Conservation (phyloP, 345 rosid species). For the Camelina neglecta region DNA sequence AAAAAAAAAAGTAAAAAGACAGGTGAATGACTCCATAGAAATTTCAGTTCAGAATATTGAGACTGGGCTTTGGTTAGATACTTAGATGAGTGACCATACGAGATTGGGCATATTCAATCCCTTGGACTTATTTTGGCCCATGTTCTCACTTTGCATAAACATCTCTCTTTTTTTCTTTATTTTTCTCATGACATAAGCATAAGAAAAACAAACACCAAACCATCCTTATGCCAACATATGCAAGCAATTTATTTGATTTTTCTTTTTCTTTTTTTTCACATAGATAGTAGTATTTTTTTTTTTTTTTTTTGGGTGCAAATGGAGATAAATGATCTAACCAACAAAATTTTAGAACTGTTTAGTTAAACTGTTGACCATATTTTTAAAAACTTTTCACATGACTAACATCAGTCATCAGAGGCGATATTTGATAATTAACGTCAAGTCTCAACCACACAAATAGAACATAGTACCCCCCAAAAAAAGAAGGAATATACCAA, state of each 20-base stretch:
- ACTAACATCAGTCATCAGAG: too few relatives aligned
- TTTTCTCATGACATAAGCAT: too few relatives aligned
- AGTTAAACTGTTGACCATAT: not conserved
- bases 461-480: constrained; percentile 3
- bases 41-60: not conserved
- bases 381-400: not conserved
- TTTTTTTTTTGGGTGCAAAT: too few relatives aligned
- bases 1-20: not conserved
- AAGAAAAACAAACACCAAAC: not conserved
- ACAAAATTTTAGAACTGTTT: not conserved
- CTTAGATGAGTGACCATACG: not conserved
- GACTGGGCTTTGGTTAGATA: constrained; percentile 4
- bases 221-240: not conserved
- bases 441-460: constrained; percentile 18
- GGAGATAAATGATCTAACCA: not conserved
- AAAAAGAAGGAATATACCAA: constrained; percentile 36
- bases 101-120: not conserved
- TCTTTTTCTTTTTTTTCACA: too few relatives aligned
- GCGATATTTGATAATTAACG: constrained; percentile 17
- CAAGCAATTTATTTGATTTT: not conserved
- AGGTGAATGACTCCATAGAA: not conserved
- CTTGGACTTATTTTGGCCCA: constrained; percentile 13
- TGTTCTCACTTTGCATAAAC: not conserved
- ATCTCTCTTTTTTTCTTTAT: not conserved
- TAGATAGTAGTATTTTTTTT: not conserved